Base-by-base conservation (phyloP, 2,329 filamentous ascomycete genomes). In the Beauveria brongniartii region DNA sequence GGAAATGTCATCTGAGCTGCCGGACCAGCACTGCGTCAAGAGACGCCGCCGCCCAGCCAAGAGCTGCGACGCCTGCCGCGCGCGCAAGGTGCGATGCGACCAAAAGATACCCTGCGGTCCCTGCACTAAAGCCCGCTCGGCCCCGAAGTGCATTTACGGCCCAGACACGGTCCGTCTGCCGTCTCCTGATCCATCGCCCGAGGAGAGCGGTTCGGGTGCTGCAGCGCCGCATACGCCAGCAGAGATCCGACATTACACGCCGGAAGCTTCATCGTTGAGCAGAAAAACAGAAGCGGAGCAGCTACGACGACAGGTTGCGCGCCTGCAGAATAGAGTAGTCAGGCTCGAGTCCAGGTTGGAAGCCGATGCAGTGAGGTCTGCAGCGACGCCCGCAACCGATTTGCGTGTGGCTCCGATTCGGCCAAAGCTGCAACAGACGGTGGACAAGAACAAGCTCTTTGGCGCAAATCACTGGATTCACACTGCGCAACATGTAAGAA, bases 21-120 rank as follows among this genome's bases (percentile, higher is more conserved):
- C 26, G 3, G 54, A 56, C n/a, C 18, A 34, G 22, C 47, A 51
- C 40, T n/a, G 10, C 22, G 24, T 59, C 16, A 61, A 57, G 28
- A 20, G 53, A 5, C 59, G 59, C 16, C 52, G 59, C n/a, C 52
- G 59, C 30, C 59, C 59, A 9, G 59, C 59, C 52, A 61, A 61
- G 47, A 61, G 59, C 52, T 61, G 59, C 22, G 40, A 55, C 24
- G 50, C 51, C 26, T 61, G 59, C 37, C 52, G 59, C 22, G 53
- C 51, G 26, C 59, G 59, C 51, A 61, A 61, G 34, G 53, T 61
- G 1, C 51, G 52, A 24, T 61, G 59, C n/a, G 59, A 61, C 44
- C 52, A 55, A n/a, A 47, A 34, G 28, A 28, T 41, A 6, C 59
- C 59, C 18, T 56, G 59, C 44, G 43, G 52, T 8, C 59, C 51